Evolutionary conservation across 441 rosid genomes (phyloP), one percentile per base, ranked within the genome.

Genomic region (Melastoma candidum): DNA sequence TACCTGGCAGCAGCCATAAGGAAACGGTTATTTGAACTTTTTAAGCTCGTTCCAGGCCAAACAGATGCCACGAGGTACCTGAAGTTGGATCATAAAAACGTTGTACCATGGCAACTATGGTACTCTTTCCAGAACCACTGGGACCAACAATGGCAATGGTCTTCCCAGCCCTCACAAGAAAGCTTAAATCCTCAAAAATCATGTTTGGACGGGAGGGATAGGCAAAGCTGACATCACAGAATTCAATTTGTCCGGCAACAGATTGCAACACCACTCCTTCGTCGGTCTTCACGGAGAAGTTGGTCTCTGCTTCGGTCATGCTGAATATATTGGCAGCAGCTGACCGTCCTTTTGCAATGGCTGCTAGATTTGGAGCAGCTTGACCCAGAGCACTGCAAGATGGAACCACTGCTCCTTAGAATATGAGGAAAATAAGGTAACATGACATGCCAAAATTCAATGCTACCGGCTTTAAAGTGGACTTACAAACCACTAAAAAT

Each of bases 111-210:
- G 95, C 77, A 67, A 85, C 75, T 63, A 85, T 71, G 17, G 89
- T 88, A 69, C 96, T 88, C 76, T 88, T 88, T 53, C 95, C 96
- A 2, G 96, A 85, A 27, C 96, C 96, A 26, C 96, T 88, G 0
- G 90, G 90, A 63, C 96, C 96, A 1, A 83, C 89, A 60, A 85
- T 68, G 2, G 95, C 95, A 63, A 73, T 67, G 1, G 77, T 85
- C 68, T 76, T 76, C 54, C 85, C 84, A 13, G 95, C 75, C 55
- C 48, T 52, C 26, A 85, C 47, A 3, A 78, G 67, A 58, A 89
- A 77, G 75, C 84, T 78, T 61, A 85, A 68, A 55, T 77, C 71
- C 56, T 85, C 86, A 11, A 89, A 77, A 47, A 85, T 77, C 75
- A 56, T 54, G 54, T 66, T 61, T 11, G 82, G 71, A 44, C 93